A percentile compares a stretch with the other conserved stretches of the same genome.
Conservation (phyloP, 768 basidiomycete genomes). For the Rhodotorula taiwanensis region DNA sequence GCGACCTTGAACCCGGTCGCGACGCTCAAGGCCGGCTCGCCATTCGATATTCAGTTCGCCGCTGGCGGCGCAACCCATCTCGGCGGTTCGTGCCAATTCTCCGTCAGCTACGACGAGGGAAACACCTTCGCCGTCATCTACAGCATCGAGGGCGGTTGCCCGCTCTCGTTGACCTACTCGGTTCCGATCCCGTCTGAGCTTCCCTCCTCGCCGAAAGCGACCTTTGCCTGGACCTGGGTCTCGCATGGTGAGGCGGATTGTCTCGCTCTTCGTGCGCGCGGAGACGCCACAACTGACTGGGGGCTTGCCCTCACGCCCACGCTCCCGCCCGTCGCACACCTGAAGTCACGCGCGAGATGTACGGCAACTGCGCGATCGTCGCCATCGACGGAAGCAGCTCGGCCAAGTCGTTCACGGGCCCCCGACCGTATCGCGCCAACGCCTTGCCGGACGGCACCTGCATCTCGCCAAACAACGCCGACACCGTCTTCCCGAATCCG, state of each 20-base stretch:
- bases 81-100: conserved; percentile 47
- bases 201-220: conserved; percentile 41
- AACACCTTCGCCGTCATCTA: conserved; percentile 46
- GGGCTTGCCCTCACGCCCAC: no score
- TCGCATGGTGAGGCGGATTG: conserved; percentile 1
- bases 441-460: conserved; percentile 20
- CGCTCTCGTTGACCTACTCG: conserved; percentile 39
- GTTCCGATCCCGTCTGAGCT: conserved; percentile 44
- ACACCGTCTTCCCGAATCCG: conserved; percentile 33
- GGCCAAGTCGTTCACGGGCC: conserved; percentile 29
- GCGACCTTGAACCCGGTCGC: conserved; percentile 39
- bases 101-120: conserved; percentile 47
- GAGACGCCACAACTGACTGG: no score
- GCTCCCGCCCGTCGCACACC: no score
- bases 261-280: no score
- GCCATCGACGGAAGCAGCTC: conserved; percentile 9
- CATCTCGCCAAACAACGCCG: conserved; percentile 15
- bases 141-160: conserved; percentile 45
- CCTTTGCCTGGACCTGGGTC: conserved; percentile 48
- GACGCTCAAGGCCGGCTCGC: conserved; percentile 43
- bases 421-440: conserved; percentile 31
- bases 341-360: neutral
- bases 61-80: conserved; percentile 43
- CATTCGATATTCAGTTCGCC: conserved; percentile 40
- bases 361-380: conserved; percentile 23